Percentiles rank a stretch among this genome's conserved stretches.
Evolutionary conservation across 1,284 basidiomycete genomes (phyloP).

Genomic region (Cutaneotrichosporon curvatum): DNA sequence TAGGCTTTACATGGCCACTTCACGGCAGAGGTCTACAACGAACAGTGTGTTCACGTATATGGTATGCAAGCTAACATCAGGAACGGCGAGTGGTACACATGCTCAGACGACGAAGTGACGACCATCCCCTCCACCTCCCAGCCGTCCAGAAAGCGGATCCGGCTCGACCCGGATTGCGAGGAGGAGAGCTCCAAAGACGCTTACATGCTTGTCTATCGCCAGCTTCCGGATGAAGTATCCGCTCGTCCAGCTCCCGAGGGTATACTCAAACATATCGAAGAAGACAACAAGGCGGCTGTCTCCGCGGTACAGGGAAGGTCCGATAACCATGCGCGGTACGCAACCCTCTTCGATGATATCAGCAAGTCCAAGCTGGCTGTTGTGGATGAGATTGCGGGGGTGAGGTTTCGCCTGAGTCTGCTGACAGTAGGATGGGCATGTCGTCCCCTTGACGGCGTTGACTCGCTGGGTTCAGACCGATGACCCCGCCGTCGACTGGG

Average conservation of each 20-base stretch:
- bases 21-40: slow-evolving; percentile 76
- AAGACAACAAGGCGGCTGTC: slow-evolving; percentile 49
- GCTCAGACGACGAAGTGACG: slow-evolving; percentile 63
- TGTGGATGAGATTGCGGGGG: slow-evolving; percentile 21
- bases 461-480: slow-evolving; percentile 22
- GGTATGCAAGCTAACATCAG: slow-evolving; percentile 46
- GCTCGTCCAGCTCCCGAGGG: slow-evolving; percentile 49
- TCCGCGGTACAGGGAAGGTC: slow-evolving; percentile 18
- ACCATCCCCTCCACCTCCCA: slow-evolving; percentile 14
- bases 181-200: slow-evolving; percentile 62
- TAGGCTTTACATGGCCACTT: slow-evolving; percentile 91
- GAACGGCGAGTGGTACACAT: slow-evolving; percentile 72
- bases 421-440: slow-evolving; percentile 25
- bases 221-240: slow-evolving; percentile 32
- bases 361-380: slow-evolving; percentile 22
- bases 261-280: slow-evolving; percentile 54
- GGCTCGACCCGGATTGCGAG: slow-evolving; percentile 14
- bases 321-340: not conserved
- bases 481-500: slow-evolving; percentile 17
- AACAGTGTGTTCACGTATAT: slow-evolving; percentile 51
- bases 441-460: slow-evolving; percentile 27
- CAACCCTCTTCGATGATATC: slow-evolving; percentile 8
- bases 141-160: slow-evolving; percentile 19
- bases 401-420: slow-evolving; percentile 10
- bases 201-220: slow-evolving; percentile 85